phyloP scores from a whole-genome alignment of 352 stramenopile genomes.

The Hyaloperonospora arabidopsidis region DNA sequence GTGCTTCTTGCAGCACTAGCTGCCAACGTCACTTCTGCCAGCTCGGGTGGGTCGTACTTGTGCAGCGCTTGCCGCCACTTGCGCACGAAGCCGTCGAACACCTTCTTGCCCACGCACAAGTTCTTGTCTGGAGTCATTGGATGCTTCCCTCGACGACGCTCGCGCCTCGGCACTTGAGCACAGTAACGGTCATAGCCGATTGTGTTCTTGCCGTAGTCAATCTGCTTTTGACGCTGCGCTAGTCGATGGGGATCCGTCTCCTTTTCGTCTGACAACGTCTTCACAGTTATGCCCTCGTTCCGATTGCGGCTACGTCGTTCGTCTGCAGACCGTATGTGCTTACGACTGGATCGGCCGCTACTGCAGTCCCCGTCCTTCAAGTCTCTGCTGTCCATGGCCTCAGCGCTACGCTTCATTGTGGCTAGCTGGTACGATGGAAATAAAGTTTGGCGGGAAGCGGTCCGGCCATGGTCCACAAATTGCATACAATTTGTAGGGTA shows the following conservation, averaged over 20 bases:
- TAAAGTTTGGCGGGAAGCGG: too few species aligned
- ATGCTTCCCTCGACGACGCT: constrained; percentile 39
- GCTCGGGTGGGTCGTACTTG: constrained; percentile 68
- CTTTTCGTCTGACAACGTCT: constrained; percentile 46
- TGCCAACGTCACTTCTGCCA: constrained; percentile 21
- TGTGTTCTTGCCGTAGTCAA: constrained; percentile 90
- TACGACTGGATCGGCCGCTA: not conserved
- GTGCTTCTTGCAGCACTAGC: not conserved
- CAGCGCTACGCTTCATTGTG: too few species aligned
- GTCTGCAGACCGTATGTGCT: constrained; percentile 17
- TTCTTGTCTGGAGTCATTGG: constrained; percentile 80
- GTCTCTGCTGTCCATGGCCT: too few species aligned
- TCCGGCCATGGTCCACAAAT: too few species aligned
- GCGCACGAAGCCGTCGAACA: constrained; percentile 72
- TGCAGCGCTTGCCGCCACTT: constrained; percentile 78
- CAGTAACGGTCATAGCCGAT: constrained; percentile 86
- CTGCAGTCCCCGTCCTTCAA: too few species aligned
- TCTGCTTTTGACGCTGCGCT: constrained; percentile 88
- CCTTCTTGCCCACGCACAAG: constrained; percentile 64
- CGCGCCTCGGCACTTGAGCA: constrained; percentile 42
- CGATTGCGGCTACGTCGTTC: not conserved
- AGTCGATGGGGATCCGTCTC: constrained; percentile 77
- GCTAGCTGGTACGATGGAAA: too few species aligned
- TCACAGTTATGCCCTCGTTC: constrained; percentile 22
- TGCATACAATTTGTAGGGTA: too few species aligned